These are phyloP conservation scores for Salisapilia sapeloensis DNA, from an alignment of 352 stramenopile genomes.

Conservation along the genomic window DNA sequence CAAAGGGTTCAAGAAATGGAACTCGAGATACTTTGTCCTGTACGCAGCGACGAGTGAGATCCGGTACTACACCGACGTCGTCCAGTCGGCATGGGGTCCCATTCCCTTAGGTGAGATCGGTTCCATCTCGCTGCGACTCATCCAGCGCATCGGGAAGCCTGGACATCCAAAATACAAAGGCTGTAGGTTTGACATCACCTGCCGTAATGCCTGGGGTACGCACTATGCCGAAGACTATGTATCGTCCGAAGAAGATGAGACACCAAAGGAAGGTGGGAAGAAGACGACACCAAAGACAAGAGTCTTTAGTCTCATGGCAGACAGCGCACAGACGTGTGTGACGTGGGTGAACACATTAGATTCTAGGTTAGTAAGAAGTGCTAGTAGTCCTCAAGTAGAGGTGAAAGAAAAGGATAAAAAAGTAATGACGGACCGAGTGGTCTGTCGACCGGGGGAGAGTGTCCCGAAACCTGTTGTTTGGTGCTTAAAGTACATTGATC, in stretches of 20 bases:
- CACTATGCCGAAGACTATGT: constrained; percentile 69
- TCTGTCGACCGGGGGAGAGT: constrained; percentile 16
- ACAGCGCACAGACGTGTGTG: constrained; percentile 54
- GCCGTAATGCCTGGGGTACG: constrained; percentile 56
- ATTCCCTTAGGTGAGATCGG: constrained; percentile 65
- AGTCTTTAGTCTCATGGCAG: constrained; percentile 60
- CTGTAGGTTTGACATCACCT: constrained; percentile 73
- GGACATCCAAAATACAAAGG: constrained; percentile 68
- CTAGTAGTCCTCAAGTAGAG: constrained; percentile 56
- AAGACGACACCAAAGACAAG: constrained; percentile 39
- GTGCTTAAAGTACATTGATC: constrained; percentile 71
- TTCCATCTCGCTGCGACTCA: constrained; percentile 62
- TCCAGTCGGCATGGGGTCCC: constrained; percentile 54
- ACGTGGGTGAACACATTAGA: constrained; percentile 62
- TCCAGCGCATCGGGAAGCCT: constrained; percentile 65
- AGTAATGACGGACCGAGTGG: constrained; percentile 10
- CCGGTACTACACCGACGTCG: constrained; percentile 65
- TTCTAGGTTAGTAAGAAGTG: constrained; percentile 46
- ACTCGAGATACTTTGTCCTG: constrained; percentile 65
- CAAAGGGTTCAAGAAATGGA: constrained; percentile 76
- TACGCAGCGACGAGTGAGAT: constrained; percentile 60
- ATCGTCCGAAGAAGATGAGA: constrained; percentile 55
- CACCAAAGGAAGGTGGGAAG: constrained; percentile 16
- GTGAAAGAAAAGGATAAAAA: constrained; percentile 2
- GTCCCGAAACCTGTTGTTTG: constrained; percentile 35